A percentile compares a stretch with the other conserved stretches of the same genome.
Evolutionary conservation across 2,329 filamentous ascomycete species (phyloP).

Genomic region (Ophiostoma sp.): DNA sequence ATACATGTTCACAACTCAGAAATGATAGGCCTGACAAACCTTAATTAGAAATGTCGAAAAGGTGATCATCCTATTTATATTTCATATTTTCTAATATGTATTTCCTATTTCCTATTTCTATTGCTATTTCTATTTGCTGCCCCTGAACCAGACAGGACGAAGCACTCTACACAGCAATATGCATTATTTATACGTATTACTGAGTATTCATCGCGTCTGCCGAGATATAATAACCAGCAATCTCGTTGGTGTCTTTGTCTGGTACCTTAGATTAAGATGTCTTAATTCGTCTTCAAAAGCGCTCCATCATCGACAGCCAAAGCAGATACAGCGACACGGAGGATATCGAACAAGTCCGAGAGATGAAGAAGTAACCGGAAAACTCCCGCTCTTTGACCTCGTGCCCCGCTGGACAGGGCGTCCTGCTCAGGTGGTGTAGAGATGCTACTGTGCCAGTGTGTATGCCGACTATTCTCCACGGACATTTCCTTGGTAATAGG

Average conservation of each 20-base stretch:
- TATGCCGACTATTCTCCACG: background rate
- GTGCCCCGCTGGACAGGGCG: background rate
- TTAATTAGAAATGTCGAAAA: slow-evolving; percentile 1
- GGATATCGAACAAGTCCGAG: background rate
- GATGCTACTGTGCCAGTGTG: slow-evolving; percentile 2
- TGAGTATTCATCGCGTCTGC: background rate
- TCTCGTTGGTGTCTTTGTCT: background rate
- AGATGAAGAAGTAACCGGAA: background rate
- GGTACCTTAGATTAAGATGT: background rate
- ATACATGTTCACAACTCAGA: background rate
- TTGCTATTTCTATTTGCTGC: background rate
- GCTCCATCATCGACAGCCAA: background rate
- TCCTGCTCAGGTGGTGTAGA: background rate
- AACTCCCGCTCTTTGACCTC: slow-evolving; percentile 5
- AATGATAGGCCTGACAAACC: slow-evolving; percentile 2
- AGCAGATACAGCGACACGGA: background rate
- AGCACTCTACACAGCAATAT: background rate
- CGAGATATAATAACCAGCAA: background rate
- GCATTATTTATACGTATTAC: background rate
- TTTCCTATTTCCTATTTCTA: background rate
- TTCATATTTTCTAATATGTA: too few relatives aligned
- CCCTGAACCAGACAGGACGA: slow-evolving; percentile 1
- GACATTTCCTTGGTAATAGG: slow-evolving; percentile 8
- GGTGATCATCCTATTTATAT: slow-evolving; percentile 6
- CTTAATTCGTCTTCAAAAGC: background rate